Evolutionary conservation across 2,329 filamentous ascomycete genomes (phyloP).

Genomic region (Ophiocordyceps robertsii): DNA sequence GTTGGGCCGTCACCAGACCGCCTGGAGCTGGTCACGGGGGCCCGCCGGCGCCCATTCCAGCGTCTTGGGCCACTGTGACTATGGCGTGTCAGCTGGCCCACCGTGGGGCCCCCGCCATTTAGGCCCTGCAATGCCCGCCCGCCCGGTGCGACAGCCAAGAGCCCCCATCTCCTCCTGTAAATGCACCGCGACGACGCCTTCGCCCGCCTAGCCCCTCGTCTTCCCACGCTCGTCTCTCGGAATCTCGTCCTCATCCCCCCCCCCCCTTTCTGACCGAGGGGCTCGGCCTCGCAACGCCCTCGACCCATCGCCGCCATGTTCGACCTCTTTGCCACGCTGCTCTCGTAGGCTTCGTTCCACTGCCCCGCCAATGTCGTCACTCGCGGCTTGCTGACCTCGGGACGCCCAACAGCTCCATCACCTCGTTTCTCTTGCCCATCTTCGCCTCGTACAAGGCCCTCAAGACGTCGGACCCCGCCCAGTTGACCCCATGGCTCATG

Average conservation of each 20-base stretch:
- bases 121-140: too few relatives aligned
- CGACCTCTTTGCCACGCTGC: conserved; percentile 60
- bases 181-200: too few relatives aligned
- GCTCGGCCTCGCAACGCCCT: conserved; percentile 10
- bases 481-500: conserved; percentile 95
- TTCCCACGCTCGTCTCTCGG: not conserved
- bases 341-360: conserved; percentile 46
- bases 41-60: too few relatives aligned
- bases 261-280: conserved; percentile 8
- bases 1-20: too few relatives aligned
- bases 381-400: not conserved
- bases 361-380: conserved; percentile 7
- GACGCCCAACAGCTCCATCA: conserved; percentile 49
- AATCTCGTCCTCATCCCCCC: not conserved
- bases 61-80: too few relatives aligned
- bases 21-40: too few relatives aligned
- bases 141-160: too few relatives aligned
- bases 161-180: too few relatives aligned
- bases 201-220: too few relatives aligned
- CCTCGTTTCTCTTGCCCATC: conserved; percentile 85
- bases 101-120: too few relatives aligned
- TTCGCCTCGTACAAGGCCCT: conserved; percentile 98
- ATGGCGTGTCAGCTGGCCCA: too few relatives aligned
- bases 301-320: conserved; percentile 43
- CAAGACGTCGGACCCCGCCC: conserved; percentile 76